phyloP scores from a whole-genome alignment of 345 rosid genomes.

The Brassica cretica region DNA sequence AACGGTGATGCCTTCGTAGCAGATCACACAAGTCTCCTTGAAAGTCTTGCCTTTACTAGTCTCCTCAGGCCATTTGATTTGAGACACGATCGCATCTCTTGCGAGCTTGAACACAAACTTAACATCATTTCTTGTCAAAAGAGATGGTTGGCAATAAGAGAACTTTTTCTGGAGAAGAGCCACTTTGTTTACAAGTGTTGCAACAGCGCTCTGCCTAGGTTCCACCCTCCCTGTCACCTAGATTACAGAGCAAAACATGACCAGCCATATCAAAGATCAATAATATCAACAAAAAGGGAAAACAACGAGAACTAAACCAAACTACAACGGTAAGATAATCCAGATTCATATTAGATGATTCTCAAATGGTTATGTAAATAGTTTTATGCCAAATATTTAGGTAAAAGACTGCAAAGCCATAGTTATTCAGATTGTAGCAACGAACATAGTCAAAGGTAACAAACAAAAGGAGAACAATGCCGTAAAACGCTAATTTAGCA shows the following conservation, averaged over 20 bases:
- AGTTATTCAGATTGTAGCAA: not conserved
- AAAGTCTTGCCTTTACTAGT: slow-evolving; percentile 43
- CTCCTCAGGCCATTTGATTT: slow-evolving; percentile 54
- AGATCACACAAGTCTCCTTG: slow-evolving; percentile 70
- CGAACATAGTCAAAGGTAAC: not conserved
- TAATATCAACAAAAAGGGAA: not conserved
- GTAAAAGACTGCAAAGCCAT: not conserved
- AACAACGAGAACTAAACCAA: not conserved
- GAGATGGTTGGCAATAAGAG: slow-evolving; percentile 40
- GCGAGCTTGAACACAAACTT: slow-evolving; percentile 68
- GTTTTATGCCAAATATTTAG: not conserved
- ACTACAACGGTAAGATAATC: not conserved
- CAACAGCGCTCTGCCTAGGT: slow-evolving; percentile 47
- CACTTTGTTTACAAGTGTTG: slow-evolving; percentile 49
- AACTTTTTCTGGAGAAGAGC: slow-evolving; percentile 49
- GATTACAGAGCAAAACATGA: slow-evolving; percentile 15
- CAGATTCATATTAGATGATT: not conserved
- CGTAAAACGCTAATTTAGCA: slow-evolving; percentile 5
- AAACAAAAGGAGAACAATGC: not conserved
- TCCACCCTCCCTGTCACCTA: slow-evolving; percentile 56
- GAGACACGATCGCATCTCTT: slow-evolving; percentile 73
- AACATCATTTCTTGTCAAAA: slow-evolving; percentile 45
- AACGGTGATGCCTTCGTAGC: slow-evolving; percentile 60
- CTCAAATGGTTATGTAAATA: not conserved
- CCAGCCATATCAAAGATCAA: slow-evolving; percentile 3